Base-by-base conservation (phyloP, 768 basidiomycete genomes). In the Leccinellum albellum region DNA sequence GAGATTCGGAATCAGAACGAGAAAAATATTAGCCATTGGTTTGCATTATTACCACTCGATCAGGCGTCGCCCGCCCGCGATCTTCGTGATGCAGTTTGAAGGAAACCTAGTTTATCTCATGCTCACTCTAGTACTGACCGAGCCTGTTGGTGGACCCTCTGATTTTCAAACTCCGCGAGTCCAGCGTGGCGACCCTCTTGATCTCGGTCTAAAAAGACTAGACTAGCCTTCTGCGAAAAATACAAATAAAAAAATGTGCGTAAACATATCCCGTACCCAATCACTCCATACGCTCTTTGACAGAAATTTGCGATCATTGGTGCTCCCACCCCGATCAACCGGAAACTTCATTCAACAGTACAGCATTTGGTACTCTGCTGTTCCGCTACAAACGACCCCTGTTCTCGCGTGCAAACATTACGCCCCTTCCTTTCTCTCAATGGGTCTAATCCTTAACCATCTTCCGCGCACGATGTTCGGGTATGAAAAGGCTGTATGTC, bases 151-250 rank as follows among this genome's bases (percentile, higher is more conserved):
- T n/a, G 37, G 13, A 17, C 48, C 28, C 26, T 24, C 26, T 23
- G 32, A 42, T 37, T 58, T 71, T 67, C 45, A 31, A 69, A 71
- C 71, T 71, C 70, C 70, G 70, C 70, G 70, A 73, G 54, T 45
- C 32, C 59, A 50, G 71, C 63, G 71, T 69, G 69, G 57, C 68
- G 32, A 32, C 21, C 44, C 20, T 20, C 40, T 20, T n/a, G n/a
- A n/a, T n/a, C 9, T 29, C 13, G 31, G 31, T 32, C 31, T 12
- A 13, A 32, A 32, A 32, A 29, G 28, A 29, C 28, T 3, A 51
- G n/a, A n/a, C n/a, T n/a, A 14, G 15, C 23, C 26, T 6, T 24
- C 46, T 42, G 48, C 50, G 31, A 42, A 53, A 37, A n/a, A 37
- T 37, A 37, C 17, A 37, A 40, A n/a, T 37, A 40, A 40, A 4